Base-by-base conservation (phyloP, 2,329 filamentous ascomycete species). In the Aspergillus spinulosporus region DNA sequence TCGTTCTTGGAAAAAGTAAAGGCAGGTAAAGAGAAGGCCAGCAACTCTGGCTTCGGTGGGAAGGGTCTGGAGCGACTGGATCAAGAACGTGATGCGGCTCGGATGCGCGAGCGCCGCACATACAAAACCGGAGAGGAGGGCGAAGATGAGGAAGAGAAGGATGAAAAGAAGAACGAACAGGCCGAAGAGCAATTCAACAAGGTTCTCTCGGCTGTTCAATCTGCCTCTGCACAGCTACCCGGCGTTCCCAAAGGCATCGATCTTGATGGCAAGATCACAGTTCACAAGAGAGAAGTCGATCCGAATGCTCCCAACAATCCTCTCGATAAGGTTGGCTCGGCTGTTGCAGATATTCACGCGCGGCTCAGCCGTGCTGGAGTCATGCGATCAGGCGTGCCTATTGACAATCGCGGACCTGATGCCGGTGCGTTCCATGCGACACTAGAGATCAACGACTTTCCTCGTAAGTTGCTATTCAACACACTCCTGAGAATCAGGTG, bases 371-470 rank as follows among this genome's bases (percentile, higher is more conserved):
- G 91, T 65, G 90, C 91, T 34, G 92, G 92, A 36, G 89, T 94
- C 71, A 87, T 97, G 66, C 88, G 94, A 58, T 88, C 90, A 3
- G 94, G 94, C 11, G 92, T 96, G 59, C 92, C 94, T 5, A 95
- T 97, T 70, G 94, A 99, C 78, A 99, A 99, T 78, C 97, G 97
- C 75, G 94, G 94, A 1, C 94, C 94, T 0, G 94, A 99, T 73
- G 94, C 94, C 2, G 94, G 94, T 50, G 92, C 92, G 0, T 99
- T 92, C 82, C 94, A 99, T 73, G 92, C 94, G 12, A 97, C 93
- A 3, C 82, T 99, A 59, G 94, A 97, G 75, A 99, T 99, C 84
- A 99, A 99, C 75, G 94, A 99, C 76, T 97, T 97, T 75, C 94
- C 94, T 34, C 94, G 78, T 81, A 78, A 75, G 78, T 76, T 63